Conservation (phyloP, 352 stramenopile species). For the Phytophthora uliginosa region DNA sequence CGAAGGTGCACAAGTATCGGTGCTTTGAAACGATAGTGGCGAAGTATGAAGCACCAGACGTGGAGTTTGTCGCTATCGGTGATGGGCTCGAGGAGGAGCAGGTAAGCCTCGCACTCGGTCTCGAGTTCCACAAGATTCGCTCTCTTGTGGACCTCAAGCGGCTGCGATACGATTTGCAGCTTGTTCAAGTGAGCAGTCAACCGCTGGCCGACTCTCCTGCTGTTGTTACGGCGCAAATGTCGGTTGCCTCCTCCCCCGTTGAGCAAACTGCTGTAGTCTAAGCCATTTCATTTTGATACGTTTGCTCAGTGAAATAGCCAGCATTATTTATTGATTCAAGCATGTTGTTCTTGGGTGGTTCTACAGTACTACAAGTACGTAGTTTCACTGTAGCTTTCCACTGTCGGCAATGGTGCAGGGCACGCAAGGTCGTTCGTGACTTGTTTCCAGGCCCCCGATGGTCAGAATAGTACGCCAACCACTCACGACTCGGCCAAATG, state of each 20-base stretch:
- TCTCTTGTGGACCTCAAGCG: constrained; percentile 71
- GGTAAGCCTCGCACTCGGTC: constrained; percentile 70
- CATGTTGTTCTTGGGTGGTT: not conserved
- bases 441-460: constrained; percentile 65
- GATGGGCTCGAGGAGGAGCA: constrained; percentile 85
- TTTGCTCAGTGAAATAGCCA: constrained; percentile 22
- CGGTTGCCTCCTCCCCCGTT: constrained; percentile 32
- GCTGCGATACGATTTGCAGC: constrained; percentile 69
- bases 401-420: constrained; percentile 78
- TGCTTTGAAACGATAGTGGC: constrained; percentile 84
- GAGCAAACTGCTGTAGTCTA: constrained; percentile 39
- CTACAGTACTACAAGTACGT: not conserved
- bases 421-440: constrained; percentile 60
- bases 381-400: constrained; percentile 53
- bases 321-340: constrained; percentile 42
- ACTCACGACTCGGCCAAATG: constrained; percentile 78
- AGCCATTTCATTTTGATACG: constrained; percentile 4
- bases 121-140: constrained; percentile 82
- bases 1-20: constrained; percentile 79
- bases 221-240: constrained; percentile 19
- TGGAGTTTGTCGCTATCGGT: constrained; percentile 83
- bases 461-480: constrained; percentile 66
- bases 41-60: constrained; percentile 52
- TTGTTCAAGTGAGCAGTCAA: constrained; percentile 41
- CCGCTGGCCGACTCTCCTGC: constrained; percentile 11